Evolutionary conservation across 1,139 yeast species (phyloP).

Genomic region (Candida sojae): DNA sequence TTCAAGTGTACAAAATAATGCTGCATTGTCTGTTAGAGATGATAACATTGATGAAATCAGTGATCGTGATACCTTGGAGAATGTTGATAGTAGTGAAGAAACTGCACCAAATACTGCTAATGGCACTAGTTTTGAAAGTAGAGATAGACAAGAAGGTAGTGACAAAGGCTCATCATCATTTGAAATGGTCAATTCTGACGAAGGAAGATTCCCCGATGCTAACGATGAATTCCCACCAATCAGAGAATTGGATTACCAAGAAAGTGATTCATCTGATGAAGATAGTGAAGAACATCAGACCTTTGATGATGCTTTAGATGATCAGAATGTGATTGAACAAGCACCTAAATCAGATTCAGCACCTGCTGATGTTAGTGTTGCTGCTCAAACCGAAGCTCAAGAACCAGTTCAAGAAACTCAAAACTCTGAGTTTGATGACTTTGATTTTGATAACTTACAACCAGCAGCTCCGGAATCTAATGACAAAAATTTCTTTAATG

Average conservation of each 20-base stretch:
- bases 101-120: slow-evolving; percentile 19
- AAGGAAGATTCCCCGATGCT: slow-evolving; percentile 24
- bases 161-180: slow-evolving; percentile 51
- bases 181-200: slow-evolving; percentile 55
- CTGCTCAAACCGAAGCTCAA: background rate
- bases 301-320: slow-evolving; percentile 48
- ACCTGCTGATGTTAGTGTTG: slow-evolving; percentile 9
- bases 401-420: too few species aligned
- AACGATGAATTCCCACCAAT: slow-evolving; percentile 70
- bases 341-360: slow-evolving; percentile 11
- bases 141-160: slow-evolving; percentile 28
- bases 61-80: slow-evolving; percentile 57
- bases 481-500: slow-evolving; percentile 35
- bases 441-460: slow-evolving; percentile 42
- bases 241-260: slow-evolving; percentile 61
- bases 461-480: slow-evolving; percentile 37
- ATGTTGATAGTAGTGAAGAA: slow-evolving; percentile 21
- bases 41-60: slow-evolving; percentile 64
- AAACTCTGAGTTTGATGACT: slow-evolving; percentile 23
- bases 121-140: slow-evolving; percentile 15
- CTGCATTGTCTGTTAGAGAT: slow-evolving; percentile 85
- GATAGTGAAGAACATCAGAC: slow-evolving; percentile 27
- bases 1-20: slow-evolving; percentile 89
- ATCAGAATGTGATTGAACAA: slow-evolving; percentile 12
- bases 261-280: slow-evolving; percentile 49